Evolutionary conservation across 768 basidiomycete genomes (phyloP), one percentile per base, ranked within the genome.

Genomic region (Termitomyces heimii): DNA sequence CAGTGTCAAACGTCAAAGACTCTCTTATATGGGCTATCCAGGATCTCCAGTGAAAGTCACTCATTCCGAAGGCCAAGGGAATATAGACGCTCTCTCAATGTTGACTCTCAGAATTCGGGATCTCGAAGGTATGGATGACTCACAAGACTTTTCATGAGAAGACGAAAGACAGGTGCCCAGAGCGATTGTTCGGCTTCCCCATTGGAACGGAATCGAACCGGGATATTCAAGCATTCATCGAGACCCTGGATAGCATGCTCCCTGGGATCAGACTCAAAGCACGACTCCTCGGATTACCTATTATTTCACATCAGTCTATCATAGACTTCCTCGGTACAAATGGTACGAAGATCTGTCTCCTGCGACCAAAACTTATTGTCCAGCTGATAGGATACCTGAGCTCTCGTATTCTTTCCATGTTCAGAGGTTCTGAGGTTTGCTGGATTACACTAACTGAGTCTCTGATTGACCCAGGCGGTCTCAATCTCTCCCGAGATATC

Each of bases 401-500:
- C 60, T 65, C 73, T 28, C 74, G 68, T 7, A 70, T 79, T 7
- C 67, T 85, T 47, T 61, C 75, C 18, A 62, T 77, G 0, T 71
- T 85, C n/a, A 69, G 80, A 31, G 72, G 68, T 14, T 77, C 80
- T 3, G 75, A 77, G 56, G 68, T 85, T 40, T 66, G 67, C 7
- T 66, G 64, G 48, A 70, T 85, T n/a, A 66, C 72, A 22, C 68
- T 86, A 51, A 72, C 74, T 1, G 72, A 75, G 14, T 80, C 82
- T 14, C 66, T 83, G 54, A 60, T 64, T 12, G 74, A 81, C 52
- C 74, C 76, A 57, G 77, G 78, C 48, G 80, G 81, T 4, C 69
- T 85, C 7, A 82, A 83, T 63, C 60, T 85, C 20, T 75, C 68
- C 46, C 70, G 72, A 18, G 75, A 78, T 39, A 60, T 80, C 32